phyloP scores from a whole-genome alignment of 2,329 filamentous ascomycete species.

The Fusarium beomiforme region DNA sequence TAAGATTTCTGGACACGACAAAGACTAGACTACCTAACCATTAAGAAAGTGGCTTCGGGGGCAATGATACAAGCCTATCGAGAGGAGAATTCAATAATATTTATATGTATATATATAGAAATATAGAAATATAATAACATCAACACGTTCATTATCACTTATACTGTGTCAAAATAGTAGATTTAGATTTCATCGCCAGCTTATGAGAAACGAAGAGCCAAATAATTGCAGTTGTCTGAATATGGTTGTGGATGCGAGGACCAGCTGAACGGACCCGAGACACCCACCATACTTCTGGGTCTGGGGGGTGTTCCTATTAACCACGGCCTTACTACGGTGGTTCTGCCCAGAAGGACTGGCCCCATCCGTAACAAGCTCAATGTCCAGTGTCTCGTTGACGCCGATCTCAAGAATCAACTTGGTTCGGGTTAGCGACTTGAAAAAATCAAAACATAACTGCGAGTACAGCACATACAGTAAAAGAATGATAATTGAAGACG shows the following conservation, averaged over 20 bases:
- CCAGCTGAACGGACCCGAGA: constrained; percentile 26
- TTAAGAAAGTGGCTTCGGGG: no score
- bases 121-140: not conserved
- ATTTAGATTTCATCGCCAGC: constrained; percentile 14
- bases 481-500: not conserved
- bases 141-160: constrained; percentile 2
- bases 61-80: not conserved
- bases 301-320: constrained; percentile 34
- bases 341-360: constrained; percentile 33
- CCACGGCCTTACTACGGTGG: constrained; percentile 45
- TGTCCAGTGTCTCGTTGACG: constrained; percentile 44
- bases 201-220: constrained; percentile 25
- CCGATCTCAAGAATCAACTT: constrained; percentile 40
- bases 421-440: constrained; percentile 30
- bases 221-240: constrained; percentile 30
- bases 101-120: not conserved
- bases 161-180: constrained; percentile 3
- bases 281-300: not conserved
- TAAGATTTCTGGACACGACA: not conserved
- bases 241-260: constrained; percentile 24
- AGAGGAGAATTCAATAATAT: no score
- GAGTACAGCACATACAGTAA: not conserved
- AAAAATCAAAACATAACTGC: constrained; percentile 14
- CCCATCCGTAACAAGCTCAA: constrained; percentile 36
- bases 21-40: no score